phyloP scores from a whole-genome alignment of 2,329 filamentous ascomycete genomes.

The Microcera coccophila region DNA sequence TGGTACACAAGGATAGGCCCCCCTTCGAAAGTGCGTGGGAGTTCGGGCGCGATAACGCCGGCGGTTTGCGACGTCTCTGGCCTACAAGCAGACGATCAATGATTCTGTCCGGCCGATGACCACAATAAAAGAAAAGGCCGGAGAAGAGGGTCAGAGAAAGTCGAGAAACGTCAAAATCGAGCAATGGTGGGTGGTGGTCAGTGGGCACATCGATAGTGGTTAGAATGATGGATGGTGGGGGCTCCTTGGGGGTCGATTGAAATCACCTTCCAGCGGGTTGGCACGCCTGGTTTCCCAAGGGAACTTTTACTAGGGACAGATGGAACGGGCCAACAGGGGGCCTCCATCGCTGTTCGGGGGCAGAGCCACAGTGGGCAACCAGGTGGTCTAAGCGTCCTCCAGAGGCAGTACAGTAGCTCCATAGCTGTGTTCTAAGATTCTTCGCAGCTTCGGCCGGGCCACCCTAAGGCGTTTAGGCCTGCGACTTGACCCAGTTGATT shows the following conservation, averaged over 20 bases:
- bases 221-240: neutral
- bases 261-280: neutral
- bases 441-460: no score
- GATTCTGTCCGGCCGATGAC: neutral
- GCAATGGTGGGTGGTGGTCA: neutral
- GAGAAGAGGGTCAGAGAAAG: neutral
- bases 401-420: no score
- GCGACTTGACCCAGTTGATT: no score
- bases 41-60: neutral
- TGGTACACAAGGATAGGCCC: neutral
- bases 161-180: neutral
- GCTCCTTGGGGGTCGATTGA: neutral
- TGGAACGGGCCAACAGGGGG: neutral
- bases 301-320: no score
- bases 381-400: neutral
- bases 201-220: neutral
- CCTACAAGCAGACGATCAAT: neutral
- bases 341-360: neutral
- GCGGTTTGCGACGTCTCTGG: no score
- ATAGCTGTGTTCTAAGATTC: no score
- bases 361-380: neutral
- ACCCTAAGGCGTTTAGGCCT: no score
- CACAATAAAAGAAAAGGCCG: neutral
- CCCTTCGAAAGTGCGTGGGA: neutral
- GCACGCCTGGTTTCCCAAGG: no score